phyloP scores from a whole-genome alignment of 1,284 basidiomycete genomes.

The Earliella scabrosa region DNA sequence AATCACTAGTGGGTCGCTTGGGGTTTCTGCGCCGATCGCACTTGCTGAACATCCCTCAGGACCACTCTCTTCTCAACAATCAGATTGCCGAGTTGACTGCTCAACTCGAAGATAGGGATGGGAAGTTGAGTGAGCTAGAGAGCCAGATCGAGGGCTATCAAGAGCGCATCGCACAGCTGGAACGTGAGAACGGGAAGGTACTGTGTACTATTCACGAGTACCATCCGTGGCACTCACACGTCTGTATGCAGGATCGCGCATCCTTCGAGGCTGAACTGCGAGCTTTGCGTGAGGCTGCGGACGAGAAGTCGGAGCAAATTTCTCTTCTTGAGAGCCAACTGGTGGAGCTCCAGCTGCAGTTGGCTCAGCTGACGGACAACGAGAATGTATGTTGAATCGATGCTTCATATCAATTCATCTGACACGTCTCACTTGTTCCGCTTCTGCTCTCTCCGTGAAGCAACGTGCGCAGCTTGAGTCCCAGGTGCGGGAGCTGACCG shows the following conservation, averaged over 20 bases:
- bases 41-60: not conserved
- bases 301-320: conserved; percentile 21
- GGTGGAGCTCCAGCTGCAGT: conserved; percentile 21
- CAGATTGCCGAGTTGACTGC: conserved; percentile 21
- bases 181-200: conserved; percentile 14
- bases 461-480: conserved; percentile 10
- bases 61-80: conserved; percentile 1
- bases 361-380: conserved; percentile 14
- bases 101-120: conserved; percentile 24
- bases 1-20: conserved; percentile 24
- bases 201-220: not conserved
- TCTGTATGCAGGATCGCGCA: not conserved
- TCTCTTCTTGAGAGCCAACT: conserved; percentile 19
- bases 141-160: conserved; percentile 16
- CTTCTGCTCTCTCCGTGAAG: too few relatives aligned
- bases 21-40: not conserved
- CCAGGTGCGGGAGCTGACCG: conserved; percentile 8
- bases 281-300: conserved; percentile 6
- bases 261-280: conserved; percentile 9
- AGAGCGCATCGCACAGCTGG: conserved; percentile 5
- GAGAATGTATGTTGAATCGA: conserved; percentile 17
- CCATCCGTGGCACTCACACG: not conserved
- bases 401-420: not conserved
- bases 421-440: not conserved
- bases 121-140: conserved; percentile 19